A percentile compares a stretch with the other conserved stretches of the same genome.
Evolutionary conservation across 2,329 filamentous ascomycete species (phyloP).

Genomic region (Scedosporium aurantiacum): DNA sequence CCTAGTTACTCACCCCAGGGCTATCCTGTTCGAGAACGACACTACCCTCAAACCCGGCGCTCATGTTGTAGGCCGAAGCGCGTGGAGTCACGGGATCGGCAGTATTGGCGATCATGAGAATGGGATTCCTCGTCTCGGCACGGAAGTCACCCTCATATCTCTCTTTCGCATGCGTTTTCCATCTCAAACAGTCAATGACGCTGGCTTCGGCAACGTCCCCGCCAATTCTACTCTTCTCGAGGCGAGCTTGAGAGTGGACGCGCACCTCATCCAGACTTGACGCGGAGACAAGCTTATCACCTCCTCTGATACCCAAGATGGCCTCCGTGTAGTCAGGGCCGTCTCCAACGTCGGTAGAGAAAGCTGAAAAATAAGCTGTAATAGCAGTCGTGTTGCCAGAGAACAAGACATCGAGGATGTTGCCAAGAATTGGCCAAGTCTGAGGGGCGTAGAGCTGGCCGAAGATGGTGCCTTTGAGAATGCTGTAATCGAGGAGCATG

Average conservation of each 20-base stretch:
- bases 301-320: neutral
- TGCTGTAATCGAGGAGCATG: slow-evolving; percentile 13
- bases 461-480: slow-evolving; percentile 9
- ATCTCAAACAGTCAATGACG: slow-evolving; percentile 22
- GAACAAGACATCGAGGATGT: neutral
- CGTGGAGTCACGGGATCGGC: slow-evolving; percentile 28
- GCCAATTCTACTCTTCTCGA: slow-evolving; percentile 16
- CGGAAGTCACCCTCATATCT: slow-evolving; percentile 21
- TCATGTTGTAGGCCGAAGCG: slow-evolving; percentile 24
- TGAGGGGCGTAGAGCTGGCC: slow-evolving; percentile 2
- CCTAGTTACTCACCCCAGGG: slow-evolving; percentile 21
- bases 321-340: slow-evolving; percentile 3
- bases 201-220: slow-evolving; percentile 12
- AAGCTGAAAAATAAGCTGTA: neutral
- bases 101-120: slow-evolving; percentile 27
- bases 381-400: neutral
- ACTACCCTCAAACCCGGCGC: slow-evolving; percentile 24
- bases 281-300: neutral
- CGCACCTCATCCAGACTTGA: neutral
- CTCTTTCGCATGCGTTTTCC: slow-evolving; percentile 26
- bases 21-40: slow-evolving; percentile 24
- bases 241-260: neutral
- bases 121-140: slow-evolving; percentile 19
- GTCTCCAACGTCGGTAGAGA: no score
- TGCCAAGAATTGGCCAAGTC: neutral